Conservation (phyloP, 1,284 basidiomycete genomes). For the Ceratobasidium sp. region DNA sequence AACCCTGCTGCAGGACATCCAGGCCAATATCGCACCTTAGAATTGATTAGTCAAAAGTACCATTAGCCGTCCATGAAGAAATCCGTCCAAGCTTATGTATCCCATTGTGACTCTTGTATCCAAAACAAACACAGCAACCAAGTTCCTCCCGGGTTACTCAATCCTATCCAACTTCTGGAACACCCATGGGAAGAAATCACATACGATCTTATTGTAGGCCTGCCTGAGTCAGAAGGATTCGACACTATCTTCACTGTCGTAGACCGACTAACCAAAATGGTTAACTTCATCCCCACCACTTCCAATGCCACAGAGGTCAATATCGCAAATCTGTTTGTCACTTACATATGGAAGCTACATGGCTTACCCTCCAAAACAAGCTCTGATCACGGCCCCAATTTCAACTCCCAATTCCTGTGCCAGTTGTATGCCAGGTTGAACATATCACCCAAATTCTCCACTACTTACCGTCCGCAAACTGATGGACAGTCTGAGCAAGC, state of each 20-base stretch:
- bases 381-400: conserved; percentile 31
- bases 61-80: conserved; percentile 55
- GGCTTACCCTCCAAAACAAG: conserved; percentile 14
- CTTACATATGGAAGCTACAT: conserved; percentile 39
- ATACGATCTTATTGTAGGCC: not conserved
- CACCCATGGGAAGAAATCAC: conserved; percentile 34
- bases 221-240: not conserved
- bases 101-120: too few species aligned
- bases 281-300: conserved; percentile 30
- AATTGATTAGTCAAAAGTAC: conserved; percentile 69
- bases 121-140: not conserved
- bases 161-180: conserved; percentile 24
- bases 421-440: conserved; percentile 14
- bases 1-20: too few species aligned
- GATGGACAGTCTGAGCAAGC: conserved; percentile 24
- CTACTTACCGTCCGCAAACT: conserved; percentile 27
- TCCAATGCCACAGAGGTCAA: not conserved
- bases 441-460: conserved; percentile 31
- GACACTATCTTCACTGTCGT: conserved; percentile 41
- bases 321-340: conserved; percentile 34
- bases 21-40: too few species aligned
- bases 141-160: conserved; percentile 6
- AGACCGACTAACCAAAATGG: conserved; percentile 41
- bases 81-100: too few species aligned
- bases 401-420: conserved; percentile 36